These are phyloP conservation scores for Annulohypoxylon truncatum DNA, from an alignment of 2,329 filamentous ascomycete genomes.

Conservation along the genomic window DNA sequence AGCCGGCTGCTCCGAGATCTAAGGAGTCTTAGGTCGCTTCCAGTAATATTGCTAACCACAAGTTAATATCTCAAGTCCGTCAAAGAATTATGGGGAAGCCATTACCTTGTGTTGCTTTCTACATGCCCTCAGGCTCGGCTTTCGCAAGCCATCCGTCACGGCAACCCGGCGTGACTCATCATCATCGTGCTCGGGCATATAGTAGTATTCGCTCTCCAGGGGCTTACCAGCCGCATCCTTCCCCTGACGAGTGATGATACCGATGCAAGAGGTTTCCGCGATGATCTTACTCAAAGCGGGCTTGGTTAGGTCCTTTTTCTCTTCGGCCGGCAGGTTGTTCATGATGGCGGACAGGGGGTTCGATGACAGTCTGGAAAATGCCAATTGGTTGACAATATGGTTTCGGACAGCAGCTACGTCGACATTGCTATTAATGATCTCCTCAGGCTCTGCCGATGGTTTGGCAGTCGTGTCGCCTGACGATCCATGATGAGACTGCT, in stretches of 20 bases:
- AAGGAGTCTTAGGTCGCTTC: constrained; percentile 73
- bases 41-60: constrained; percentile 73
- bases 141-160: constrained; percentile 86
- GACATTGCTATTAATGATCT: constrained; percentile 49
- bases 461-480: constrained; percentile 43
- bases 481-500: constrained; percentile 48
- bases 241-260: constrained; percentile 87
- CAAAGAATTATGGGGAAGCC: constrained; percentile 22
- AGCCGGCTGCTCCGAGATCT: constrained; percentile 37
- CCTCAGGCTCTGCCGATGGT: constrained; percentile 46
- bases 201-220: constrained; percentile 97
- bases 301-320: constrained; percentile 69
- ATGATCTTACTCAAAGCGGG: constrained; percentile 77
- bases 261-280: constrained; percentile 80
- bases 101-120: constrained; percentile 97
- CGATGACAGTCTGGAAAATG: constrained; percentile 91
- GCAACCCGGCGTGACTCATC: constrained; percentile 83
- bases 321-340: constrained; percentile 80
- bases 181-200: constrained; percentile 86
- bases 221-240: constrained; percentile 96
- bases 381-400: constrained; percentile 94
- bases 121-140: constrained; percentile 88
- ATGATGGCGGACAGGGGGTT: constrained; percentile 91
- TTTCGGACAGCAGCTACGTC: constrained; percentile 71
- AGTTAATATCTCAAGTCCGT: constrained; percentile 30